phyloP scores from a whole-genome alignment of 2,329 filamentous ascomycete genomes.

The Knufia fluminis region DNA sequence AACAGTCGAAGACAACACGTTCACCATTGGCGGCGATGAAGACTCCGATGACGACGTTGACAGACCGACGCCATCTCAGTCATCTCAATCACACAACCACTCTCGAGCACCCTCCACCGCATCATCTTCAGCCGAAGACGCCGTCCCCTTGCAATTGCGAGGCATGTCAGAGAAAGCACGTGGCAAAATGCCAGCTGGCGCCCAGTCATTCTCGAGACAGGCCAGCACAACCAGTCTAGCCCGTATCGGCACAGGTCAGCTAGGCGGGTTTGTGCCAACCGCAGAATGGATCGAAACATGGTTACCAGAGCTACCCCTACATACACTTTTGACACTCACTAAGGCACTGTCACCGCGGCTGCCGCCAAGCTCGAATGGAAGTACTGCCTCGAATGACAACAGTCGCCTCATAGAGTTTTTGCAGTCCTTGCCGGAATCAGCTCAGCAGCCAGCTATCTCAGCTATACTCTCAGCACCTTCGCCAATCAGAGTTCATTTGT shows the following conservation, averaged over 20 bases:
- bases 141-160: slow-evolving; percentile 69
- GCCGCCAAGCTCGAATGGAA: slow-evolving; percentile 40
- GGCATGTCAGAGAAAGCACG: slow-evolving; percentile 97
- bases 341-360: slow-evolving; percentile 46
- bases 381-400: slow-evolving; percentile 26
- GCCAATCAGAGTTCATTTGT: slow-evolving; percentile 70
- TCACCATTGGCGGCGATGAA: slow-evolving; percentile 80
- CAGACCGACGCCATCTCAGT: slow-evolving; percentile 49
- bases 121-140: slow-evolving; percentile 61
- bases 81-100: slow-evolving; percentile 44
- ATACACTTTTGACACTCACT: slow-evolving; percentile 73
- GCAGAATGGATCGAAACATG: slow-evolving; percentile 81
- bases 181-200: slow-evolving; percentile 84
- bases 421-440: slow-evolving; percentile 34
- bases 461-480: slow-evolving; percentile 62
- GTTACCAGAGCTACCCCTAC: slow-evolving; percentile 83
- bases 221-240: slow-evolving; percentile 78
- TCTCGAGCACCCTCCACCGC: slow-evolving; percentile 61
- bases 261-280: slow-evolving; percentile 66
- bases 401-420: slow-evolving; percentile 33
- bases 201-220: slow-evolving; percentile 75
- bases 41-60: slow-evolving; percentile 53
- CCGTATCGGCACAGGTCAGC: slow-evolving; percentile 52
- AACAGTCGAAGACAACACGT: slow-evolving; percentile 58
- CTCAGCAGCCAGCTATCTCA: slow-evolving; percentile 49